Evolutionary conservation across 2,329 filamentous ascomycete species (phyloP).

Genomic region (Alternaria rosae): DNA sequence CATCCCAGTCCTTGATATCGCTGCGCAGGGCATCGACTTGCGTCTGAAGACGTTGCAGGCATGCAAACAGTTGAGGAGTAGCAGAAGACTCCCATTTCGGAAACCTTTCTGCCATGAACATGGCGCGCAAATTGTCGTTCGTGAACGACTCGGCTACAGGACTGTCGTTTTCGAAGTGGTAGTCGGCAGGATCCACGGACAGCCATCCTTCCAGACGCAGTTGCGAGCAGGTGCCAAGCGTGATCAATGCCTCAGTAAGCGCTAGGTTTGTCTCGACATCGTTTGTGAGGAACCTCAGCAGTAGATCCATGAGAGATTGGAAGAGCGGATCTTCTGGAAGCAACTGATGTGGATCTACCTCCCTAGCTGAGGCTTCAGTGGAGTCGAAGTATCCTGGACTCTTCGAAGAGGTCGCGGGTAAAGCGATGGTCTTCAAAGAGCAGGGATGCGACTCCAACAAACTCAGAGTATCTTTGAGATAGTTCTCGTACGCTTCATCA

Average conservation of each 20-base stretch:
- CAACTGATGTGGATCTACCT: slow-evolving; percentile 66
- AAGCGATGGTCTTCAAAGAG: slow-evolving; percentile 71
- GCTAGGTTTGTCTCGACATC: slow-evolving; percentile 90
- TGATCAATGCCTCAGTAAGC: slow-evolving; percentile 82
- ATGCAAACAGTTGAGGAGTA: slow-evolving; percentile 52
- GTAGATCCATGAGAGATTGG: slow-evolving; percentile 61
- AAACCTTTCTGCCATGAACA: slow-evolving; percentile 45
- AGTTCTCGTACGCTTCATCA: slow-evolving; percentile 74
- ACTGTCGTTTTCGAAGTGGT: slow-evolving; percentile 42
- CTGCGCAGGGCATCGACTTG: slow-evolving; percentile 55
- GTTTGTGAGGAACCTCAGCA: slow-evolving; percentile 87
- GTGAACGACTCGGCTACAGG: slow-evolving; percentile 33
- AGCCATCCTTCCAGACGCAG: slow-evolving; percentile 92
- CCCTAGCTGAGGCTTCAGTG: slow-evolving; percentile 61
- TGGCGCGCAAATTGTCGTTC: slow-evolving; percentile 40
- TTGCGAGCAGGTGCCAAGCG: slow-evolving; percentile 83
- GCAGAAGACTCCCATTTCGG: slow-evolving; percentile 48
- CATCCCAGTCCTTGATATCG: slow-evolving; percentile 57
- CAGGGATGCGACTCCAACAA: slow-evolving; percentile 77
- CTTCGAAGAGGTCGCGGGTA: slow-evolving; percentile 66
- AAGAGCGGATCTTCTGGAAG: slow-evolving; percentile 69
- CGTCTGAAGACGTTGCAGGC: slow-evolving; percentile 51
- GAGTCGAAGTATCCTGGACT: slow-evolving; percentile 57
- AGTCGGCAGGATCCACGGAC: slow-evolving; percentile 69
- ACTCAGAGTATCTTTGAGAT: slow-evolving; percentile 74